These are phyloP conservation scores for Ceratocystis albifundus DNA, from an alignment of 2,329 filamentous ascomycete genomes.

Conservation along the genomic window DNA sequence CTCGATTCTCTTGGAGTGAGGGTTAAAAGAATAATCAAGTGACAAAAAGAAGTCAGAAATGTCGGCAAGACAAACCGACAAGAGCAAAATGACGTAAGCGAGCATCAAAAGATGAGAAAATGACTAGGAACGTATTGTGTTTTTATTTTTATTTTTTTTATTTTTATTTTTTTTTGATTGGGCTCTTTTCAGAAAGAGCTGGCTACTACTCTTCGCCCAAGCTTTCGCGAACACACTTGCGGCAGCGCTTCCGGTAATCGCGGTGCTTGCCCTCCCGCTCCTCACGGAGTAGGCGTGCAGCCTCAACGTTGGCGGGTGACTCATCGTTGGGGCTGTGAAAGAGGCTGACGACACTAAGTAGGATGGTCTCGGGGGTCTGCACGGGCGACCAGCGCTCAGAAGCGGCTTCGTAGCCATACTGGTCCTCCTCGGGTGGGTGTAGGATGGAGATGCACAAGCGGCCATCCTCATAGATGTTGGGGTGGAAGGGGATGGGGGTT, in stretches of 20 bases:
- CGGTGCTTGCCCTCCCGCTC: constrained; percentile 49
- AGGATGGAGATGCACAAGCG: constrained; percentile 94
- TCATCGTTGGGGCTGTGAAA: constrained; percentile 89
- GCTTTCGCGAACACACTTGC: constrained; percentile 70
- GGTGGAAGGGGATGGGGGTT: constrained; percentile 74
- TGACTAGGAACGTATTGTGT: neutral
- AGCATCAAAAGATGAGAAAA: neutral
- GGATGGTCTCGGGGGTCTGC: constrained; percentile 86
- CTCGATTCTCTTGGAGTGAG: no score
- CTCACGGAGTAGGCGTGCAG: constrained; percentile 75
- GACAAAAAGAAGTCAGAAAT: neutral
- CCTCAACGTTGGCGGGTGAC: constrained; percentile 89
- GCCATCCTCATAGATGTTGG: constrained; percentile 81
- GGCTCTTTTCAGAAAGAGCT: neutral
- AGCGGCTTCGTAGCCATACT: constrained; percentile 84
- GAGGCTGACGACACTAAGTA: constrained; percentile 85
- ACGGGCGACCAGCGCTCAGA: constrained; percentile 90
- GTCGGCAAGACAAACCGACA: neutral
- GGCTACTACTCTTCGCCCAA: constrained; percentile 53
- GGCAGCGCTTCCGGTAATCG: constrained; percentile 68
- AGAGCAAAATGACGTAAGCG: neutral
- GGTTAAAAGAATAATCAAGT: no score
- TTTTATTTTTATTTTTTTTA: neutral
- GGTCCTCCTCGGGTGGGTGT: constrained; percentile 87
- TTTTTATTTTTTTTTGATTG: neutral